These are phyloP conservation scores for Proliferodiscus dingleyae DNA, from an alignment of 2,329 filamentous ascomycete species.

Conservation along the genomic window DNA sequence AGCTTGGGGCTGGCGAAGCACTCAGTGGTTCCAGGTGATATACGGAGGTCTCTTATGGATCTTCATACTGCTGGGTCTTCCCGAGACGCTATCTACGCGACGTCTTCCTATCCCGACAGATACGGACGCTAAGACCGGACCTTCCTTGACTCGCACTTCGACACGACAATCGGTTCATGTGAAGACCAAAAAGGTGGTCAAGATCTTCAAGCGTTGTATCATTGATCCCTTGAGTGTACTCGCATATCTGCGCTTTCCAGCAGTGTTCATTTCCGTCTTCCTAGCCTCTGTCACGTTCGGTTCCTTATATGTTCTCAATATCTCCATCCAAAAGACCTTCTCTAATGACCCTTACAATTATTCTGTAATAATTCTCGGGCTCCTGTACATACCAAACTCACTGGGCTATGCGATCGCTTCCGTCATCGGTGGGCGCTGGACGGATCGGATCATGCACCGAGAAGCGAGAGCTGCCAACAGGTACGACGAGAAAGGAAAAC, in stretches of 20 bases:
- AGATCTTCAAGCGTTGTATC: slow-evolving; percentile 54
- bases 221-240: slow-evolving; percentile 70
- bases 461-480: slow-evolving; percentile 66
- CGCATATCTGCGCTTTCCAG: slow-evolving; percentile 66
- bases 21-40: slow-evolving; percentile 71
- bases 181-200: slow-evolving; percentile 49
- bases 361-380: slow-evolving; percentile 61
- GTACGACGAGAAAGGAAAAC: slow-evolving; percentile 60
- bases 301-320: slow-evolving; percentile 71
- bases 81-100: slow-evolving; percentile 52
- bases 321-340: slow-evolving; percentile 70
- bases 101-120: slow-evolving; percentile 1
- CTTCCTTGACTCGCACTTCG: slow-evolving; percentile 45
- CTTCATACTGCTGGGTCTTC: slow-evolving; percentile 55
- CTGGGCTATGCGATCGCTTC: slow-evolving; percentile 68
- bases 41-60: slow-evolving; percentile 58
- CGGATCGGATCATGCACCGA: slow-evolving; percentile 74
- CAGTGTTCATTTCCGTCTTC: slow-evolving; percentile 68
- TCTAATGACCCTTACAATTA: slow-evolving; percentile 63
- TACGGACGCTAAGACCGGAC: slow-evolving; percentile 11
- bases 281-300: slow-evolving; percentile 73
- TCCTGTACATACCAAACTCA: slow-evolving; percentile 72
- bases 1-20: slow-evolving; percentile 67
- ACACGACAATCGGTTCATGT: slow-evolving; percentile 57
- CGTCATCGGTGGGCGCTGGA: slow-evolving; percentile 69